Percentiles rank a stretch among this genome's conserved stretches.
These are phyloP conservation scores for Phytophthora foliorum DNA, from an alignment of 352 stramenopile genomes.

Conservation along the genomic window DNA sequence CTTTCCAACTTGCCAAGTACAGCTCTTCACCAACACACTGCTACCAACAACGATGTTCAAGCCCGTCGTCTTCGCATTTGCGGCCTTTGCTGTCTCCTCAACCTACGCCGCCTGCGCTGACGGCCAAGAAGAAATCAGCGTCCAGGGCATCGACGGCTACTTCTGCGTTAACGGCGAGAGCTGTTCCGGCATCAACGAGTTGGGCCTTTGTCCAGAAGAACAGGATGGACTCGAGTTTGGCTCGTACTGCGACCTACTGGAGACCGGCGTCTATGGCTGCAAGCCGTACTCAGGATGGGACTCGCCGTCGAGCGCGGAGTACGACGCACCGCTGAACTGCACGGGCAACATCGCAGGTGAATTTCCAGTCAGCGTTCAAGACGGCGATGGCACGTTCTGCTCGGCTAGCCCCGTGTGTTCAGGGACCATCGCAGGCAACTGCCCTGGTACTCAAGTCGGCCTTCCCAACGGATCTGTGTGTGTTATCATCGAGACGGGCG, in stretches of 20 bases:
- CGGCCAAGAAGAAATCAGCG: constrained; percentile 30
- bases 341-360: constrained; percentile 24
- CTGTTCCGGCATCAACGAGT: constrained; percentile 15
- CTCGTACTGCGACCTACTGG: constrained; percentile 39
- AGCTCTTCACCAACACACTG: not conserved
- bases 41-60: constrained; percentile 18
- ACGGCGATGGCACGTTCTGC: constrained; percentile 17
- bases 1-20: constrained; percentile 8
- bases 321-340: constrained; percentile 28
- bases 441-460: constrained; percentile 16
- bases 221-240: constrained; percentile 27
- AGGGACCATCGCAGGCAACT: constrained; percentile 19
- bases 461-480: constrained; percentile 26
- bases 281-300: constrained; percentile 19
- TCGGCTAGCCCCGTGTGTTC: constrained; percentile 20
- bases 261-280: constrained; percentile 35
- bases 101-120: constrained; percentile 11
- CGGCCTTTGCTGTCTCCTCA: not conserved
- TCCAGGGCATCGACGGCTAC: constrained; percentile 30
- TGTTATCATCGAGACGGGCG: constrained; percentile 31
- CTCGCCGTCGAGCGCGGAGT: constrained; percentile 8
- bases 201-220: constrained; percentile 19
- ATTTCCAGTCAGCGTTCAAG: constrained; percentile 25
- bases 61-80: constrained; percentile 7
- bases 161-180: constrained; percentile 30